Conservation (phyloP, 441 rosid species). For the Populus tomentosa region DNA sequence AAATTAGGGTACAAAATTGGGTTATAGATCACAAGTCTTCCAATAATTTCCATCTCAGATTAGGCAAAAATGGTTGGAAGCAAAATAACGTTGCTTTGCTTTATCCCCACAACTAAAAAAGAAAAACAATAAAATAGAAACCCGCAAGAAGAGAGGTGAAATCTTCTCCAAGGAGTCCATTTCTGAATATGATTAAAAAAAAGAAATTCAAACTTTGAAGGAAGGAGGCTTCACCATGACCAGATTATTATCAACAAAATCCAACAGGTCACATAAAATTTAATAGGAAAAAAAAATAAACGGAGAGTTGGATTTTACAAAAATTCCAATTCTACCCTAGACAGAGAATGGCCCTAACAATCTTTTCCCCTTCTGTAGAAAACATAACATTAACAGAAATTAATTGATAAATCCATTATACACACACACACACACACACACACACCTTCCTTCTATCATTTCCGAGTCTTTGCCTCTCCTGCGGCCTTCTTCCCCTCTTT, state of each 20-base stretch:
- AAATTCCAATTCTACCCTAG: slow-evolving; percentile 41
- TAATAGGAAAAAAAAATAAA: neutral
- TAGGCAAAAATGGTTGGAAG: no score
- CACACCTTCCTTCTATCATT: slow-evolving; percentile 12
- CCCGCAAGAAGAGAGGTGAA: no score
- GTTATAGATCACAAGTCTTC: no score
- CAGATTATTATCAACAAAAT: slow-evolving; percentile 8
- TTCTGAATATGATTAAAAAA: no score
- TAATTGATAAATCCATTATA: slow-evolving; percentile 12
- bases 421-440: neutral
- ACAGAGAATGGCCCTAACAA: slow-evolving; percentile 34
- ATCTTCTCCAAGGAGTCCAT: no score
- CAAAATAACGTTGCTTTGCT: no score
- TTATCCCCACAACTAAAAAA: no score
- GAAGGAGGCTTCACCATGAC: slow-evolving; percentile 15
- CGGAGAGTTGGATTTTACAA: slow-evolving; percentile 43
- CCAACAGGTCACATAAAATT: neutral
- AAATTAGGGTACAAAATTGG: no score
- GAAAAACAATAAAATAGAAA: no score
- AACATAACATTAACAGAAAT: slow-evolving; percentile 19
- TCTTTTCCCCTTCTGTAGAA: slow-evolving; percentile 24
- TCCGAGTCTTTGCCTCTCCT: slow-evolving; percentile 10
- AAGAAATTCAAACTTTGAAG: neutral
- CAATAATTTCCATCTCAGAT: no score
- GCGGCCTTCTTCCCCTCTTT: slow-evolving; percentile 39